phyloP scores from a whole-genome alignment of 2,329 filamentous ascomycete genomes.

The Aspergillus transmontanensis region DNA sequence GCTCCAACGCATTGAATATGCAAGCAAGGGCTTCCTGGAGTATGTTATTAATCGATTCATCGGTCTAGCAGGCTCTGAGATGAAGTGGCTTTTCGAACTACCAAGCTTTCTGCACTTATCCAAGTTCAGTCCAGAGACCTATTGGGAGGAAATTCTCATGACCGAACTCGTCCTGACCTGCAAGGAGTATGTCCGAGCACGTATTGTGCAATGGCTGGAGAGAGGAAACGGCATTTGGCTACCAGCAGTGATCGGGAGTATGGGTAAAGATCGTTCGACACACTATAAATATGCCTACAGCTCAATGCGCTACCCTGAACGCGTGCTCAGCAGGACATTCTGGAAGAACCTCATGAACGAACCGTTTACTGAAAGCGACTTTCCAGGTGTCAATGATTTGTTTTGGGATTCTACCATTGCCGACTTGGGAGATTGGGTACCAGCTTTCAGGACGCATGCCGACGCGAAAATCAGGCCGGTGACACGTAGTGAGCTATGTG shows the following conservation, averaged over 20 bases:
- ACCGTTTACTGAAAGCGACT: not conserved
- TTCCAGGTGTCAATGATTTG: not conserved
- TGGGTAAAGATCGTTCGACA: conserved; percentile 9
- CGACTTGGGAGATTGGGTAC: conserved; percentile 11
- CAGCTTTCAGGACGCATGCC: conserved; percentile 11
- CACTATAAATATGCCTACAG: conserved; percentile 7
- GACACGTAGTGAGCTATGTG: not conserved
- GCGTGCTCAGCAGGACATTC: conserved; percentile 18
- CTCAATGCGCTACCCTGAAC: conserved; percentile 13
- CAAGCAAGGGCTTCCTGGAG: conserved; percentile 56
- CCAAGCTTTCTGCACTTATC: conserved; percentile 33
- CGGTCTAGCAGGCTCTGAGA: conserved; percentile 35
- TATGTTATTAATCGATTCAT: conserved; percentile 44
- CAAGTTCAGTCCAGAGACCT: conserved; percentile 16
- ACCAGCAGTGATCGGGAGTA: not conserved
- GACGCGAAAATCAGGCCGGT: conserved; percentile 13
- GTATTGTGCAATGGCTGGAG: conserved; percentile 25
- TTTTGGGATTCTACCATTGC: conserved; percentile 11
- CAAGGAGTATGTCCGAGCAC: conserved; percentile 36
- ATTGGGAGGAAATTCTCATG: conserved; percentile 20
- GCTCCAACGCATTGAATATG: conserved; percentile 61
- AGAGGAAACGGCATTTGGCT: conserved; percentile 2
- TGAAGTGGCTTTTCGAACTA: conserved; percentile 42
- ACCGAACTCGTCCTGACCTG: conserved; percentile 25
- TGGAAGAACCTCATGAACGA: conserved; percentile 14